Evolutionary conservation across 2,329 filamentous ascomycete genomes (phyloP), one percentile per base, ranked within the genome.

Genomic region (Fusarium globosum): DNA sequence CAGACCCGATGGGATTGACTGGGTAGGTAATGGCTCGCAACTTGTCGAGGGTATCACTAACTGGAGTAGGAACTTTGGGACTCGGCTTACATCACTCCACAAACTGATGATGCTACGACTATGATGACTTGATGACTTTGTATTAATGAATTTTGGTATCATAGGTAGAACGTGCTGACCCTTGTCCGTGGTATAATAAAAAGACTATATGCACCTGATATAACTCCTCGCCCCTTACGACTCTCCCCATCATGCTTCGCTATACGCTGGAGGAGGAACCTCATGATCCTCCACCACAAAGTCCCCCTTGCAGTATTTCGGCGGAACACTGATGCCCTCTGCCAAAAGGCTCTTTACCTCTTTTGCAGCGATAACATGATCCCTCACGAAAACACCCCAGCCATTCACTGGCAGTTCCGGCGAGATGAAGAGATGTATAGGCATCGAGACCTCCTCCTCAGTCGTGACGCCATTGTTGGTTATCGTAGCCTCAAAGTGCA

Each of bases 1-100:
- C 3, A 35, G 65, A 10, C 65, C 65, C 0, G 65, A 68, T 26
- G 38, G 64, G 4, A 68, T 68, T 39, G 65, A 68, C n/a, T 68
- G 65, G 65, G 65, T 68, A n/a, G 28, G 46, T 21, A 14, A 28
- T 14, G 6, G 2, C 8, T 2, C 1, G 1, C 8, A 4, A 2
- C 13, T 10, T 14, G 0, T 2, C 1, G 1, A 16, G 9, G 3
- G 1, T 3, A 4, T 0, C 14, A 1, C 65, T 68, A 18, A 68
- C 7, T 35, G 7, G 0, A 5, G 4, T 18, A 68, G 65, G 64
- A 33, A 15, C 26, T 48, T 5, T 68, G 65, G 65, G 64, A 68
- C 18, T 46, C 65, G 13, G 23, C 23, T 15, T 63, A 55, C 10
- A 41, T 68, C 12, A 68, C 65, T 10, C 65, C 64, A 2, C 64